phyloP scores from a whole-genome alignment of 495 filamentous ascomycete species.

The Talaromyces wortmannii region DNA sequence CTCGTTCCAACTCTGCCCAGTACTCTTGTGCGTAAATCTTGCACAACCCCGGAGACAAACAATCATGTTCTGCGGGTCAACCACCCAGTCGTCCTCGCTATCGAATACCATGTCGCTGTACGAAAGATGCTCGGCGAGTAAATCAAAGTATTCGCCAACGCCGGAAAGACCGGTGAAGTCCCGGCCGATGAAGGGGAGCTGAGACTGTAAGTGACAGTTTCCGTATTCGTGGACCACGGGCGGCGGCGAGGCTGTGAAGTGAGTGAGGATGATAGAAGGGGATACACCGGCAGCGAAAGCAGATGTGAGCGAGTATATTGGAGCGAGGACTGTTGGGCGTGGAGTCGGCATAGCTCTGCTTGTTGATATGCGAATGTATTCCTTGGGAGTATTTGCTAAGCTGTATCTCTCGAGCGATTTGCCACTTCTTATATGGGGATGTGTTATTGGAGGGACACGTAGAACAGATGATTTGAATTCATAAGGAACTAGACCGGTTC shows the following conservation, averaged over 20 bases:
- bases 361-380: background rate
- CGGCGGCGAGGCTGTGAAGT: slow-evolving; percentile 39
- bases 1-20: slow-evolving; percentile 51
- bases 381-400: background rate
- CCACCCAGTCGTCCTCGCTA: slow-evolving; percentile 34
- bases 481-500: too few relatives aligned
- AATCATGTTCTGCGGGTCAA: slow-evolving; percentile 34
- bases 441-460: too few relatives aligned
- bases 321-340: slow-evolving; percentile 29
- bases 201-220: background rate
- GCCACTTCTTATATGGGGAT: too few relatives aligned
- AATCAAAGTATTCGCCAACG: slow-evolving; percentile 38
- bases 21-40: slow-evolving; percentile 41
- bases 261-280: slow-evolving; percentile 26
- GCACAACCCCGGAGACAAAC: slow-evolving; percentile 44
- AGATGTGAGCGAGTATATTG: slow-evolving; percentile 37
- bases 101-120: slow-evolving; percentile 47
- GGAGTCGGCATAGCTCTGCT: background rate
- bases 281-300: slow-evolving; percentile 32
- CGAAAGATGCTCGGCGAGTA: slow-evolving; percentile 27
- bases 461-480: too few relatives aligned
- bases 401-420: too few relatives aligned
- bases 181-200: slow-evolving; percentile 52
- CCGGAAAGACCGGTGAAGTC: slow-evolving; percentile 43
- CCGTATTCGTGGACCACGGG: slow-evolving; percentile 50